Evolutionary conservation across 768 basidiomycete genomes (phyloP).

Genomic region (Russula abietina): DNA sequence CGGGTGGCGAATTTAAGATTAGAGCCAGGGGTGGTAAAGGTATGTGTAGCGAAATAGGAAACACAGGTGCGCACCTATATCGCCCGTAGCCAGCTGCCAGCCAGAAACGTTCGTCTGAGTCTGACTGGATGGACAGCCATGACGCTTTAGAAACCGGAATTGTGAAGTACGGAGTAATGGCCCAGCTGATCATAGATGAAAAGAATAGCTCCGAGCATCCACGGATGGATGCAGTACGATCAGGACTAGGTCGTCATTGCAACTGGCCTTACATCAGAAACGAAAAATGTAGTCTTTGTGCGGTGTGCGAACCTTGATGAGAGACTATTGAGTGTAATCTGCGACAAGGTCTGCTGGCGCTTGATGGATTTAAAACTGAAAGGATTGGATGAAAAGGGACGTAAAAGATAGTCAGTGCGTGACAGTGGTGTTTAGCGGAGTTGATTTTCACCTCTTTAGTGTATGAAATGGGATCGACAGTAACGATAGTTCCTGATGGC

Average conservation of each 20-base stretch:
- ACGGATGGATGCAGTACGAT: not conserved
- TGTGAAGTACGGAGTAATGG: not conserved
- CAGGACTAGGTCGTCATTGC: not conserved
- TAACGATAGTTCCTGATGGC: not conserved
- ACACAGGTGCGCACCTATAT: not conserved
- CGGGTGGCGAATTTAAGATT: constrained; percentile 1
- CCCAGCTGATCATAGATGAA: not conserved
- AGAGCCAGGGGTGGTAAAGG: not conserved
- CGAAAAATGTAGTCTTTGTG: not conserved
- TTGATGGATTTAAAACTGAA: not conserved
- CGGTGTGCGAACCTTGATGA: constrained; percentile 7
- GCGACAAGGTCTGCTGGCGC: not conserved
- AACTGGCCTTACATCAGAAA: not conserved
- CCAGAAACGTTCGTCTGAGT: not conserved
- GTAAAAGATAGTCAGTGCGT: not conserved
- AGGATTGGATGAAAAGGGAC: not conserved
- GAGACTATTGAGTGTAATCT: not conserved
- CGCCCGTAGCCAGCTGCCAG: too few relatives aligned
- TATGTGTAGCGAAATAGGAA: not conserved
- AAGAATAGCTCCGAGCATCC: not conserved
- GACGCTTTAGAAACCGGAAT: not conserved
- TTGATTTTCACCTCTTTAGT: not conserved
- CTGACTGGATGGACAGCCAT: not conserved
- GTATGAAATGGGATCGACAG: not conserved
- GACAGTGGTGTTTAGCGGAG: not conserved